Base-by-base conservation (phyloP, 2,329 filamentous ascomycete genomes). In the Alternaria panax region DNA sequence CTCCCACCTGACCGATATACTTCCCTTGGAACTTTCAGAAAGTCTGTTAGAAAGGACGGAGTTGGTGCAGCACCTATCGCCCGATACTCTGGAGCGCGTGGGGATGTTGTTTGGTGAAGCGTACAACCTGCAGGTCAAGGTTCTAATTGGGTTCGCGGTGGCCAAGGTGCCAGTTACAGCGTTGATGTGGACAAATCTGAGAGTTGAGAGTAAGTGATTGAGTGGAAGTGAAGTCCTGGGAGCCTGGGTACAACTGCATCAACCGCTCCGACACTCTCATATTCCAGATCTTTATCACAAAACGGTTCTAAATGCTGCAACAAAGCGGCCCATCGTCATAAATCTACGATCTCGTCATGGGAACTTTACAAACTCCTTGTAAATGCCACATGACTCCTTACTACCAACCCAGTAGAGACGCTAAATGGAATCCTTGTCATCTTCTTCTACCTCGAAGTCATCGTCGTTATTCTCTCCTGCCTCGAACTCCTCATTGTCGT, bases 71-170 rank as follows among this genome's bases (percentile, higher is more conserved):
- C 18, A 14, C 4, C 27, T 63, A 16, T 18, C 45, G 34, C 25
- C 14, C 5, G 48, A 54, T 12, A 27, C 24, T 24, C 43, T 34
- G 1, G 34, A 45, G 12, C 25, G 12, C 20, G 55, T 60, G 22
- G 30, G 59, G 18, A 38, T 18, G 9, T 20, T 55, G 12, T 64
- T 64, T 46, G 47, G 34, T 4, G 36, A 66, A 11, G 59, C 56
- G 2, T 67, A 60, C 38, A 64, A 67, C 50, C 28, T 64, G 4
- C 65, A 67, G 48, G 62, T 68, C 54, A 55, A 38, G 27, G 45
- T 68, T 27, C 16, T 67, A 8, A 56, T 59, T 16, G 65, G 51
- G 2, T 62, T 69, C 27, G 57, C 59, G 14, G 63, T 43, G 6
- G 64, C 50, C 4, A 54, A 64, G 28, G 52, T 68, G 1, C 58